These are phyloP conservation scores for Sonneratia alba DNA, from an alignment of 345 rosid genomes.

Conservation along the genomic window DNA sequence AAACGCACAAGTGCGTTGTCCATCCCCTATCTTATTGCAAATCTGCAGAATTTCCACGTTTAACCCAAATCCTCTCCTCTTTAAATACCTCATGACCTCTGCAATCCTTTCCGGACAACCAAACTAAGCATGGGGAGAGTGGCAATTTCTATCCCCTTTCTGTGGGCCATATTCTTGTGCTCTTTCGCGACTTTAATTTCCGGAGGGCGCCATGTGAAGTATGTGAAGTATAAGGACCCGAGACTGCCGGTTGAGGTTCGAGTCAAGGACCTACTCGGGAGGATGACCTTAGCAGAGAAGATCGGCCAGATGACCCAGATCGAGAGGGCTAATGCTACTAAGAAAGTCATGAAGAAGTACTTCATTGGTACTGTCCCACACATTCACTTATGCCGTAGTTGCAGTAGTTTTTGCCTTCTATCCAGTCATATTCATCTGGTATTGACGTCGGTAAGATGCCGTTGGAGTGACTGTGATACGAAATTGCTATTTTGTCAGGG, in stretches of 20 bases:
- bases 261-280: background rate
- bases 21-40: background rate
- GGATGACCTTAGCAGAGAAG: constrained; percentile 22
- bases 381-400: too few relatives aligned
- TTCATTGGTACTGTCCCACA: constrained; percentile 22
- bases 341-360: constrained; percentile 23
- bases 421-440: too few relatives aligned
- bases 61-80: background rate
- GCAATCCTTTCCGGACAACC: too few relatives aligned
- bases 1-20: constrained; percentile 47
- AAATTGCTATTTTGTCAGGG: constrained; percentile 20
- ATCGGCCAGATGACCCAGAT: constrained; percentile 25
- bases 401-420: too few relatives aligned
- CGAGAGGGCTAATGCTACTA: constrained; percentile 9
- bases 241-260: background rate
- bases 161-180: constrained; percentile 11
- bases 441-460: too few relatives aligned
- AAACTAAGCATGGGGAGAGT: background rate
- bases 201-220: background rate
- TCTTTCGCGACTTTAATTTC: constrained; percentile 4
- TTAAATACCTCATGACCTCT: too few relatives aligned
- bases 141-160: background rate
- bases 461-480: too few relatives aligned
- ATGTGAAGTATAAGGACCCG: background rate
- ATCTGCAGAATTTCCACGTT: background rate